Percentiles rank a stretch among this genome's conserved stretches.
Evolutionary conservation across 2,329 filamentous ascomycete species (phyloP).

Genomic region (Sarocladium oryzae): DNA sequence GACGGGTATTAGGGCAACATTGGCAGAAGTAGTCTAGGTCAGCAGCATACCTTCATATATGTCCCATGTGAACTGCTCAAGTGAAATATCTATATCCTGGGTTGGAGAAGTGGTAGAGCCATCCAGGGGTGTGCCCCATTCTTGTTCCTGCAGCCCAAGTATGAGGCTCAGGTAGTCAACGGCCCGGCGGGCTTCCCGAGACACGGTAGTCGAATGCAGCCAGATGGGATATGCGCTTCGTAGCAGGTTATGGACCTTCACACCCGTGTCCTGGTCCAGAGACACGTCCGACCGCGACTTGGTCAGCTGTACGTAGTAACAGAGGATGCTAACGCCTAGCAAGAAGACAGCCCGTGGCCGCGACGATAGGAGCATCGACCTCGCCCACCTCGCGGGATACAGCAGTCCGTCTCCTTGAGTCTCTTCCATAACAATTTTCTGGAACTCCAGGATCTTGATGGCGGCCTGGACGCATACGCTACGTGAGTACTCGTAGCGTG

Average conservation of each 20-base stretch:
- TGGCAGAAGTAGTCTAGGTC: too few species aligned
- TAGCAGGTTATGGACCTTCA: neutral
- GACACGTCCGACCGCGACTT: neutral
- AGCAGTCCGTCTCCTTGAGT: constrained; percentile 17
- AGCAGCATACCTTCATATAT: too few species aligned
- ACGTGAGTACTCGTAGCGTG: constrained; percentile 17
- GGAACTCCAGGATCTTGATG: constrained; percentile 17
- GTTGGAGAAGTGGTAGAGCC: neutral
- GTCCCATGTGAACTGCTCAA: too few species aligned
- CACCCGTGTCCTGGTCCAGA: neutral
- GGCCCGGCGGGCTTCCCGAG: neutral
- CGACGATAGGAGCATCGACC: constrained; percentile 16
- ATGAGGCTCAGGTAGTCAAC: neutral
- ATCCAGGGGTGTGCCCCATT: neutral
- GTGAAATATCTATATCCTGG: too few species aligned
- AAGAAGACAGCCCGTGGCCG: constrained; percentile 16
- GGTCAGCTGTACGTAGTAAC: neutral
- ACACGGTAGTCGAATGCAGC: neutral
- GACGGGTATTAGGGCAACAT: too few species aligned
- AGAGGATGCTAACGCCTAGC: constrained; percentile 15
- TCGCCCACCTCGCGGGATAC: constrained; percentile 16
- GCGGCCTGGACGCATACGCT: constrained; percentile 18
- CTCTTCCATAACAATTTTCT: constrained; percentile 19
- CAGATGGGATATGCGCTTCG: neutral
- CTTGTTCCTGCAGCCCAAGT: neutral